phyloP scores from a whole-genome alignment of 768 basidiomycete genomes.

The Psilocybe azurescens region DNA sequence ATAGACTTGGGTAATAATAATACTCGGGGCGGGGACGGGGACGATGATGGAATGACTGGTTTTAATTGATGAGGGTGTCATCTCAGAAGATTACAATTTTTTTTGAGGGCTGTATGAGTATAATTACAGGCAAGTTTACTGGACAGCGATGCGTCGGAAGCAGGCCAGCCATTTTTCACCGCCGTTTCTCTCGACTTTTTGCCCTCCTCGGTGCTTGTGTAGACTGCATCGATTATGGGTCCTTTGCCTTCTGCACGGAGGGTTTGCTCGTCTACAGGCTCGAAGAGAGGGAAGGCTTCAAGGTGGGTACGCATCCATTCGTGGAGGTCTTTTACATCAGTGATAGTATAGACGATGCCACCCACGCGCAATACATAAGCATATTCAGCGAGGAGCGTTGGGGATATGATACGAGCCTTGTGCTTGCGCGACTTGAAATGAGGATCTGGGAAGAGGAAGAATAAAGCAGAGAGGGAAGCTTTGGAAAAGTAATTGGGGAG shows the following conservation, averaged over 20 bases:
- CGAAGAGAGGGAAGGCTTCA: conserved; percentile 87
- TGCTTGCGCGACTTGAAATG: conserved; percentile 99
- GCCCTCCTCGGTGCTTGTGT: conserved; percentile 92
- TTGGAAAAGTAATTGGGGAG: conserved; percentile 95
- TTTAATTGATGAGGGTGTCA: conserved; percentile 33
- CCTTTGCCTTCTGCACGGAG: conserved; percentile 80
- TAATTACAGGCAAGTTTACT: conserved; percentile 16
- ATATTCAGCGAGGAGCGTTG: conserved; percentile 97
- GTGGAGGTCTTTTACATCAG: conserved; percentile 93
- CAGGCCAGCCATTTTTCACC: conserved; percentile 94
- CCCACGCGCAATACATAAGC: conserved; percentile 91
- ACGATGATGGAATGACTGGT: conserved; percentile 8
- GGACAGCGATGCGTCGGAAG: conserved; percentile 68
- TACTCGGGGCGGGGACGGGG: conserved; percentile 35
- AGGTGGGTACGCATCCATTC: conserved; percentile 95
- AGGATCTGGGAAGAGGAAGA: conserved; percentile 99
- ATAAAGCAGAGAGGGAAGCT: conserved; percentile 88
- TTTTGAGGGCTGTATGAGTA: neutral
- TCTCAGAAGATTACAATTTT: conserved; percentile 1
- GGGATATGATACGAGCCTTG: conserved; percentile 98
- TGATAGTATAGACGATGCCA: conserved; percentile 98
- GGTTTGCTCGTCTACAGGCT: conserved; percentile 74
- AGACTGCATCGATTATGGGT: conserved; percentile 80
- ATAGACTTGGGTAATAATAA: conserved; percentile 51
- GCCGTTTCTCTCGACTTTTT: conserved; percentile 90